Conservation (phyloP, 2,329 filamentous ascomycete species). For the Fusarium chlamydosporum region DNA sequence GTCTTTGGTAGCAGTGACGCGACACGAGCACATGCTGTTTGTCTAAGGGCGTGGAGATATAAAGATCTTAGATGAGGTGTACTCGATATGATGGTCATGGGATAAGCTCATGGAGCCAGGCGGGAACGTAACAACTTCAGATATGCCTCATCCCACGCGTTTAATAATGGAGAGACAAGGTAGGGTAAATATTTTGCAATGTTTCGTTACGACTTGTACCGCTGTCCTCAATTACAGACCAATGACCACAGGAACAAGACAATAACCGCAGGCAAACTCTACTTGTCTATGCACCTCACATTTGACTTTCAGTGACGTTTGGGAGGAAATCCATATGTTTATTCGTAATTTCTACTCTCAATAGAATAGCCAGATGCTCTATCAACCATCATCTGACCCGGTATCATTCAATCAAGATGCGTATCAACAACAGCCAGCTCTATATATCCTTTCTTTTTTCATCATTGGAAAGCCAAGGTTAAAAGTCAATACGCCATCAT, state of each 20-base stretch:
- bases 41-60: slow-evolving; percentile 2
- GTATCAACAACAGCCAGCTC: slow-evolving; percentile 31
- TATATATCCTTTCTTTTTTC: slow-evolving; percentile 33
- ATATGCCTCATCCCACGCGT: background rate
- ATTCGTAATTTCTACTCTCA: slow-evolving; percentile 33
- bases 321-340: slow-evolving; percentile 30
- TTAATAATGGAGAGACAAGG: background rate
- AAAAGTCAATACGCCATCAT: slow-evolving; percentile 33
- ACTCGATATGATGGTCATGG: slow-evolving; percentile 5
- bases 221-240: background rate
- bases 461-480: slow-evolving; percentile 17
- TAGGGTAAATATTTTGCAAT: background rate
- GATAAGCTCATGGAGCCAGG: slow-evolving; percentile 4
- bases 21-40: slow-evolving; percentile 24
- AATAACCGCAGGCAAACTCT: background rate
- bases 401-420: slow-evolving; percentile 42
- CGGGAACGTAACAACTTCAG: slow-evolving; percentile 9
- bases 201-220: slow-evolving; percentile 5
- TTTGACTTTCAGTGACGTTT: background rate
- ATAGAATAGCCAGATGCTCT: slow-evolving; percentile 37
- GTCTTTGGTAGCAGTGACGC: slow-evolving; percentile 35
- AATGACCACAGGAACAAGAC: slow-evolving; percentile 7
- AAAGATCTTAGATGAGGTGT: slow-evolving; percentile 1
- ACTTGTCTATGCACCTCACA: slow-evolving; percentile 1
- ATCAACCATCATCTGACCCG: slow-evolving; percentile 38